These are phyloP conservation scores for Pezicula radicicola DNA, from an alignment of 2,329 filamentous ascomycete species.

Conservation along the genomic window DNA sequence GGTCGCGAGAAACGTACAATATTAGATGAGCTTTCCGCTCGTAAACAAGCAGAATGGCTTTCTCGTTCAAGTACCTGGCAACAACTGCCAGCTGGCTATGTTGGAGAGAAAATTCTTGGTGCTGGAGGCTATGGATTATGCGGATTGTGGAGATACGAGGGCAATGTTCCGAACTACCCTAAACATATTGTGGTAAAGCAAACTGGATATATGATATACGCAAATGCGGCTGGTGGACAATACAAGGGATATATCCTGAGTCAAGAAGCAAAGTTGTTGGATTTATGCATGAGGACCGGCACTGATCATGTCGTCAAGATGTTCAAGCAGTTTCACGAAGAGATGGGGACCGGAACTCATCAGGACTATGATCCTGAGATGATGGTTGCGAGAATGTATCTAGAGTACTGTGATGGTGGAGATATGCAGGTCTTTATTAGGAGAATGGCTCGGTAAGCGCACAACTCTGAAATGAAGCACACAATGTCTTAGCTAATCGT, in stretches of 20 bases:
- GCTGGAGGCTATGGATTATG: neutral
- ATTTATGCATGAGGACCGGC: neutral
- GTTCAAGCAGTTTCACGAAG: conserved; percentile 2
- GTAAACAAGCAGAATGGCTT: neutral
- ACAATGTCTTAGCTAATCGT: too few relatives aligned
- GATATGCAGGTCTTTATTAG: neutral
- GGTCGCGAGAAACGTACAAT: too few relatives aligned
- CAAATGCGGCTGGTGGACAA: too few relatives aligned
- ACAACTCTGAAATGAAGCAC: too few relatives aligned
- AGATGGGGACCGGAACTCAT: neutral
- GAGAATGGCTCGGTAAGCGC: neutral
- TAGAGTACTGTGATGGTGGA: conserved; percentile 5
- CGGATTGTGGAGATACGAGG: conserved; percentile 1
- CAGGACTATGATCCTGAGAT: neutral
- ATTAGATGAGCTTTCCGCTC: too few relatives aligned
- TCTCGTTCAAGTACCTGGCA: neutral
- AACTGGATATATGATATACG: neutral
- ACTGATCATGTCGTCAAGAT: conserved; percentile 4
- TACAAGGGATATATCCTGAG: neutral
- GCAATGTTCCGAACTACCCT: neutral
- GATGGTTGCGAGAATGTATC: conserved; percentile 1
- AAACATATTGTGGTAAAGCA: conserved; percentile 8
- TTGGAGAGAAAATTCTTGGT: conserved; percentile 4
- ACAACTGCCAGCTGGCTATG: neutral
- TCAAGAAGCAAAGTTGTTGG: conserved; percentile 1